Evolutionary conservation across 2,329 filamentous ascomycete genomes (phyloP).

Genomic region (Neophaeococcomyces aloes): DNA sequence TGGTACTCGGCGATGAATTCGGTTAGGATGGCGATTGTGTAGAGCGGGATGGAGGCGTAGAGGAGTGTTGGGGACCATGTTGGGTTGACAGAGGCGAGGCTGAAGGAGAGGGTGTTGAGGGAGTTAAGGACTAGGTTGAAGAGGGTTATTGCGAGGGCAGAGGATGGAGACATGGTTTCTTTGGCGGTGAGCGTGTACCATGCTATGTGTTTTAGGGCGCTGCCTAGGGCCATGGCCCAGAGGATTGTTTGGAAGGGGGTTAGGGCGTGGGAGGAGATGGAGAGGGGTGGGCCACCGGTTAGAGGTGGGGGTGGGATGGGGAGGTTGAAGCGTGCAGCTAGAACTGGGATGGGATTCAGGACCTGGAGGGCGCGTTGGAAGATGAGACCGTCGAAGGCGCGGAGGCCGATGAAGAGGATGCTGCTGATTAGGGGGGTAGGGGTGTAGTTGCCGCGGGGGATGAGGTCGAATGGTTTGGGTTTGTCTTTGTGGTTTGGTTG

Average conservation of each 20-base stretch:
- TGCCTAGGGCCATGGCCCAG: conserved; percentile 13
- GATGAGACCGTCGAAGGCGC: conserved; percentile 10
- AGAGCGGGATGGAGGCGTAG: conserved; percentile 41
- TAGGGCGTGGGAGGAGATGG: conserved; percentile 7
- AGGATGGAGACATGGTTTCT: conserved; percentile 19
- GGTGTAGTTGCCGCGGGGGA: too few species aligned
- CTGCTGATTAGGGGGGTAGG: too few species aligned
- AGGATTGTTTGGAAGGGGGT: conserved; percentile 14
- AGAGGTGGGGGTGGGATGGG: conserved; percentile 4
- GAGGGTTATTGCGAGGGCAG: conserved; percentile 35
- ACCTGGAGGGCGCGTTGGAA: conserved; percentile 12
- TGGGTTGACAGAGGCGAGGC: conserved; percentile 30
- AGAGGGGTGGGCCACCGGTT: conserved; percentile 4
- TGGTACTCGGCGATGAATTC: conserved; percentile 50
- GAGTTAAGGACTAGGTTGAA: conserved; percentile 49
- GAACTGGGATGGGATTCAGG: conserved; percentile 8
- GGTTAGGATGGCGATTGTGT: conserved; percentile 41
- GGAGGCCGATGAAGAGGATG: conserved; percentile 1
- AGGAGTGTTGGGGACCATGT: conserved; percentile 27
- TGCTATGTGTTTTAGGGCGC: conserved; percentile 15
- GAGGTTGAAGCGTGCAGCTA: conserved; percentile 7
- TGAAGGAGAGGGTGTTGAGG: conserved; percentile 45
- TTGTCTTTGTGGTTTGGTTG: too few species aligned
- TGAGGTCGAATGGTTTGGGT: too few species aligned
- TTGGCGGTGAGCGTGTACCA: conserved; percentile 10